Base-by-base conservation (phyloP, 495 filamentous ascomycete genomes). In the Penicillium longicatenatum region DNA sequence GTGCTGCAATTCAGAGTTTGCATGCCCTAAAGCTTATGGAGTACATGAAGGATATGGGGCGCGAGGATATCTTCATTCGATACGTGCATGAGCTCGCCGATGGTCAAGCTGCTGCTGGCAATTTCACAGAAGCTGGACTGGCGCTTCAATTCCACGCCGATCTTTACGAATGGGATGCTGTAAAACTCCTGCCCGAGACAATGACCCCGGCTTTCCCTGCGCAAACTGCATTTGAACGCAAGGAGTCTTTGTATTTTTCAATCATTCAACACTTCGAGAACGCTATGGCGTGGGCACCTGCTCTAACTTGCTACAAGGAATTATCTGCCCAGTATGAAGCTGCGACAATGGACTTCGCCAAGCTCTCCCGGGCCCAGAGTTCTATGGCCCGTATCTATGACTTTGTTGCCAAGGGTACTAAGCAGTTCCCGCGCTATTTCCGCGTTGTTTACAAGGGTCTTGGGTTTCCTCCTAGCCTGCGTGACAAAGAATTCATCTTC, bases 181-280 rank as follows among this genome's bases (percentile, higher is more conserved):
- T 75, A 16, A 84, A 82, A 50, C 75, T 78, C n/a, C 79, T 94
- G 0, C 82, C 86, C 8, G 82, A 88, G 10, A 75, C 96, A 2
- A 56, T 77, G 1, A 92, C 90, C 42, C 95, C 93, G 0, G 66
- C 77, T 10, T 89, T 95, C 68, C 89, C 91, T 2, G 84, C 89
- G 33, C 94, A 98, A 72, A 89, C 86, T 1, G 84, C 90, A 4
- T 98, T 98, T 66, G 94, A 98, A 57, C 85, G 94, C 29, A 96
- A 95, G 72, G 94, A 98, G 72, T 80, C 86, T 9, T 79, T 98
- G 52, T 97, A 93, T 73, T 93, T 98, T 59, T 82, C 90, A 52
- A 93, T 98, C 78, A 96, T 98, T 67, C 90, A 92, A 65, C 81
- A 93, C 66, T 97, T 92, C 56, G 95, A 98, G 66, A 90, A 97